Evolutionary conservation across 1,284 basidiomycete genomes (phyloP), one percentile per base, ranked within the genome.

Genomic region (Malassezia restricta): DNA sequence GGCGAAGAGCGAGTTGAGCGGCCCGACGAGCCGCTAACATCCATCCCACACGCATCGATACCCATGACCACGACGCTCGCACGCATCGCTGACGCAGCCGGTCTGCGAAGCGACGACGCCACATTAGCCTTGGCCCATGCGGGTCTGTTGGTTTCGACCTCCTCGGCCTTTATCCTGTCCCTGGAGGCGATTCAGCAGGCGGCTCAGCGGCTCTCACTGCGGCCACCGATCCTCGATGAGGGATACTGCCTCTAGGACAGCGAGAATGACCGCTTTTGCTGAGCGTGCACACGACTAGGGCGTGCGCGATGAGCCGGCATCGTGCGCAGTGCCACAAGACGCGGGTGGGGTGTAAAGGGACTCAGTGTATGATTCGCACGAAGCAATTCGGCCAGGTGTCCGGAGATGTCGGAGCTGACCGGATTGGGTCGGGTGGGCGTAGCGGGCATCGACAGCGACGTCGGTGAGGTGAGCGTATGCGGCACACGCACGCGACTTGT

Each of bases 81-180:
- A 14, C 39, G 86, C 31, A 80, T 95, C 51, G 83, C 87, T 3
- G 77, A 78, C 9, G 85, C 85, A 11, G 88, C 87, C 39, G 83
- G 86, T 73, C 75, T 96, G 48, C 80, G 87, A 2, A 73, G 82
- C 0, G 89, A 95, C 58, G 91, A 96, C 68, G 81, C 84, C 0
- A 84, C 87, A 0, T 87, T 90, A 71, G 85, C 89, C 1, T 75
- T 96, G 49, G 83, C 85, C 49, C 88, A 94, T 70, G 83, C 85
- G 48, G 88, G 89, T 14, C 76, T 96, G 51, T 77, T 94, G 15
- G 75, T 74, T 45, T 15, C 11, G 11, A 15, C 33, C 11, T 15
- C 11, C 33, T 35, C 33, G 3, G 24, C 38, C 9, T 29, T 55
- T 11, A 5, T 15, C n/a, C 30, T 55, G 12, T 33, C 32, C 15